Percentiles rank a stretch among this genome's conserved stretches.
Evolutionary conservation across 1,284 basidiomycete genomes (phyloP).

Genomic region (Cutaneotrichosporon cutaneum): DNA sequence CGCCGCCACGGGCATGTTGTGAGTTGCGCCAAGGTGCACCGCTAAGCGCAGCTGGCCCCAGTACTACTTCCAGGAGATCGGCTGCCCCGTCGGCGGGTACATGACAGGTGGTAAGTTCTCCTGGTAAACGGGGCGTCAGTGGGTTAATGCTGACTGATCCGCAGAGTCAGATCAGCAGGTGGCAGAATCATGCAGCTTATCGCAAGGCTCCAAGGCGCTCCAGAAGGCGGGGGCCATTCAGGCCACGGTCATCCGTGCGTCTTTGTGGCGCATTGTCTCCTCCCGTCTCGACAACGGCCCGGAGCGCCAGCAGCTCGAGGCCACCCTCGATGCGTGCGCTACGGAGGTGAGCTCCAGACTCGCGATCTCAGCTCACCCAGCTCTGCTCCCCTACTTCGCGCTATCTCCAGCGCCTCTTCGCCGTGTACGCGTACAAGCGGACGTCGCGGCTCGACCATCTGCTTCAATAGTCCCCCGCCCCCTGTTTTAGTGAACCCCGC

Average conservation of each 20-base stretch:
- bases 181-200: not conserved
- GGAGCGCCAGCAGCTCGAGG: conserved; percentile 22
- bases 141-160: not conserved
- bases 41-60: conserved; percentile 28
- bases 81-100: conserved; percentile 36
- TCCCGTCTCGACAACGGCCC: conserved; percentile 15
- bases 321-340: conserved; percentile 28
- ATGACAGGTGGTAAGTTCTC: conserved; percentile 35
- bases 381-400: conserved; percentile 28
- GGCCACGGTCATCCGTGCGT: conserved; percentile 7
- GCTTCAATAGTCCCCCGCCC: not conserved
- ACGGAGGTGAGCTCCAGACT: conserved; percentile 33
- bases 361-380: conserved; percentile 25
- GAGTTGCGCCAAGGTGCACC: conserved; percentile 13
- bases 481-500: not conserved
- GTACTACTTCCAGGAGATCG: conserved; percentile 41
- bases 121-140: not conserved
- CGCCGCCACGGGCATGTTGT: conserved; percentile 39
- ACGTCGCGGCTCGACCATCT: not conserved
- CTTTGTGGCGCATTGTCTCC: conserved; percentile 13
- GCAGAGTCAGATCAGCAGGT: not conserved
- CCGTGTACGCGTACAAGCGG: conserved; percentile 44
- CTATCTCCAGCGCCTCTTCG: conserved; percentile 42
- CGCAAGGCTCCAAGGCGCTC: conserved; percentile 13
- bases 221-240: conserved; percentile 14